phyloP scores from a whole-genome alignment of 495 filamentous ascomycete species.

The Xylaria scruposa region DNA sequence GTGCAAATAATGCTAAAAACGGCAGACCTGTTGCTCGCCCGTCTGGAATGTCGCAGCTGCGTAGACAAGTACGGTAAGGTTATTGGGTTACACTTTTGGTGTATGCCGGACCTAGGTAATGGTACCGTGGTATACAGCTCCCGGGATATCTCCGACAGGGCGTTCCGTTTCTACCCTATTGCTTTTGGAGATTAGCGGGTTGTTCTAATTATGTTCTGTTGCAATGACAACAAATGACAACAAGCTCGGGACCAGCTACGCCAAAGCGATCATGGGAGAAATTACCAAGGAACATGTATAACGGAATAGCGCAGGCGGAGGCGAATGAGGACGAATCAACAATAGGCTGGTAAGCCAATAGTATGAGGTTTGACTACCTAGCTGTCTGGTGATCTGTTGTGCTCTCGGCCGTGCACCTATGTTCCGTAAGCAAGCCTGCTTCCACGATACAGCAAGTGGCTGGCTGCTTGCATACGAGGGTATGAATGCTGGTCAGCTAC shows the following conservation, averaged over 20 bases:
- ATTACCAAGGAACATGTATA: background rate
- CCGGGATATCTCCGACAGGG: conserved; percentile 11
- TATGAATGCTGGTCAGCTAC: background rate
- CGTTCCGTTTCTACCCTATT: background rate
- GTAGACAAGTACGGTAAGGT: background rate
- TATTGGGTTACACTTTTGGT: background rate
- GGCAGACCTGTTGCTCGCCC: background rate
- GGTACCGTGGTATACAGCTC: conserved; percentile 14
- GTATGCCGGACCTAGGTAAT: background rate
- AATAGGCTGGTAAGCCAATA: background rate
- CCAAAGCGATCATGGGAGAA: background rate
- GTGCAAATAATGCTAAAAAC: background rate
- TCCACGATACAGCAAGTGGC: conserved; percentile 2
- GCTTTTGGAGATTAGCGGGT: conserved; percentile 16
- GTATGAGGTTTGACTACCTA: background rate
- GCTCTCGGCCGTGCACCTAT: conserved; percentile 18
- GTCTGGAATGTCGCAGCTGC: conserved; percentile 1
- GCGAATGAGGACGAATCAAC: background rate
- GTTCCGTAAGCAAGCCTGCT: conserved; percentile 9
- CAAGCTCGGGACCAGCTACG: background rate
- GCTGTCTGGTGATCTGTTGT: background rate
- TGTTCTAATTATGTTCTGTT: background rate
- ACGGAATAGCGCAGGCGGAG: conserved; percentile 3
- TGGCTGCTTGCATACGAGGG: conserved; percentile 9
- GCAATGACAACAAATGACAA: too few species aligned